Base-by-base conservation (phyloP, 371 early-diverging fungal species). In the Lichtheimia ornata region DNA sequence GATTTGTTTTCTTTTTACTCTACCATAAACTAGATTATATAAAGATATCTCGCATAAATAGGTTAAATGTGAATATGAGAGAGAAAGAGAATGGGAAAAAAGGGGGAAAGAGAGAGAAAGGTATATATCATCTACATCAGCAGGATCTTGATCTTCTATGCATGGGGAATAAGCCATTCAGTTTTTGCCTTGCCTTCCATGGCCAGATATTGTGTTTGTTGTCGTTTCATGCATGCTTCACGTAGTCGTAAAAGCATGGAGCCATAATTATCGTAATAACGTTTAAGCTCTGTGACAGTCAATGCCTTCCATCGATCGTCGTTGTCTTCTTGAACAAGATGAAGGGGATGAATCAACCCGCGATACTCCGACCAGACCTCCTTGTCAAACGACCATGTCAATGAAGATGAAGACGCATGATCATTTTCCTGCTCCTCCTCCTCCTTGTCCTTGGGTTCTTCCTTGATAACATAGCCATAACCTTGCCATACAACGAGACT, bases 241-340 rank as follows among this genome's bases (percentile, higher is more conserved):
- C 74, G 63, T 35, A 76, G 65, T 52, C 71, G 71, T 18, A 77
- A 59, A 59, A 77, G 65, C 74, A 77, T 73, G 9, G 77, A 77
- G 6, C 77, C 77, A 59, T 77, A 77, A 27, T 77, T 77, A 50
- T 73, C 72, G 52, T 58, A 77, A 47, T 77, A 77, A 3, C 66
- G 67, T 60, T 58, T 62, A 44, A 77, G 59, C 41, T 77, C 77
- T 17, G 50, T 57, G 0, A 77, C 77, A 49, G 47, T 64, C 11
- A 76, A 49, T 0, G 63, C 67, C 3, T 56, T 30, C 72, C 76
- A 76, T 18, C 57, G 57, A 18, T 58, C 61, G 22, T 61, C 50
- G 12, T 61, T 53, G 2, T 43, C 25, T 2, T 64, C 30, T 45
- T 61, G 27, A 51, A 77, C 69, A 42, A 72, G 43, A 40, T 72